These are phyloP conservation scores for Chloroidium sp. DNA, from an alignment of 163 green algal genomes.

Conservation along the genomic window DNA sequence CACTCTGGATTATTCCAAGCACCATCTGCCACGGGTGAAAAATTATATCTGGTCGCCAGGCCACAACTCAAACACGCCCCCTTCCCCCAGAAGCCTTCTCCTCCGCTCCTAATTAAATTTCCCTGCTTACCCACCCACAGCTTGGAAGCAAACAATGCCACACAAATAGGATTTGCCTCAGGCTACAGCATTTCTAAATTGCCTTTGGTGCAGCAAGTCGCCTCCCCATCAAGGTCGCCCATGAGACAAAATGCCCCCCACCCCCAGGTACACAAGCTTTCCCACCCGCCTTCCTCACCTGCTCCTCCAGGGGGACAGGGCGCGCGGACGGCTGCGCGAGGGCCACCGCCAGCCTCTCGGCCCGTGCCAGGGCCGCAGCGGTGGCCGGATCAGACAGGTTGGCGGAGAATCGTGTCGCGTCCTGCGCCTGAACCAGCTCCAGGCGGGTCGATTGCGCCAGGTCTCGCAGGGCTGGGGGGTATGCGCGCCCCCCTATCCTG, in stretches of 20 bases:
- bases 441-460: constrained; percentile 47
- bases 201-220: too few relatives aligned
- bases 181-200: too few relatives aligned
- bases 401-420: constrained; percentile 35
- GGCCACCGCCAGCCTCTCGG: constrained; percentile 20
- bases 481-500: constrained; percentile 63
- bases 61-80: too few relatives aligned
- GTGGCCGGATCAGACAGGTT: neutral
- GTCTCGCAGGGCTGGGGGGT: constrained; percentile 47
- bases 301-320: constrained; percentile 41
- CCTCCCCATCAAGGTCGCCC: neutral
- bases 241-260: neutral
- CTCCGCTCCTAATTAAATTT: too few relatives aligned
- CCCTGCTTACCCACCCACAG: too few relatives aligned
- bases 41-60: too few relatives aligned
- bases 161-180: too few relatives aligned
- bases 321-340: constrained; percentile 33
- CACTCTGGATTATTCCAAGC: too few relatives aligned
- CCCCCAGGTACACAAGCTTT: neutral
- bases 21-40: too few relatives aligned
- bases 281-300: constrained; percentile 14
- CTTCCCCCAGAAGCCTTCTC: too few relatives aligned
- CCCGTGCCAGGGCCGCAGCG: neutral
- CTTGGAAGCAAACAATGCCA: too few relatives aligned
- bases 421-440: constrained; percentile 48